phyloP scores from a whole-genome alignment of 164 flowering plant genomes.

The Liquidambar formosana region DNA sequence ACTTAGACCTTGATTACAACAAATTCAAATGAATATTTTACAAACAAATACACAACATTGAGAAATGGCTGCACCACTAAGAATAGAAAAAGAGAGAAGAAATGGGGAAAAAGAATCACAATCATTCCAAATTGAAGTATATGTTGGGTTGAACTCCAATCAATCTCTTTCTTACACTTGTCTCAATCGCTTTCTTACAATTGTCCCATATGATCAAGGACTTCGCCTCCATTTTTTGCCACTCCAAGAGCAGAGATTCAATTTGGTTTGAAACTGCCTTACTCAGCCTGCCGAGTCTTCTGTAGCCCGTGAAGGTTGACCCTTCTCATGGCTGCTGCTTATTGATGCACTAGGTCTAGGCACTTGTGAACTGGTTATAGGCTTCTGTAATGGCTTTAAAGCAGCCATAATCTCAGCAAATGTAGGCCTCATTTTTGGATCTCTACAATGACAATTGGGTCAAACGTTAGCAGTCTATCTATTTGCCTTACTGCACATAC shows the following conservation, averaged over 20 bases:
- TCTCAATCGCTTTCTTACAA: constrained; percentile 1
- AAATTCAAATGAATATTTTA: constrained; percentile 28
- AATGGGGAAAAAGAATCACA: constrained; percentile 26
- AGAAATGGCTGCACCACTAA: constrained; percentile 25
- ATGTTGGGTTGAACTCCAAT: constrained; percentile 26
- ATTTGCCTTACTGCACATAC: neutral
- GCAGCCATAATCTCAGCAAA: constrained; percentile 91
- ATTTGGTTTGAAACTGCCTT: constrained; percentile 2
- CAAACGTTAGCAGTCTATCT: neutral
- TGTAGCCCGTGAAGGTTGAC: constrained; percentile 19
- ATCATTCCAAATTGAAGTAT: constrained; percentile 25
- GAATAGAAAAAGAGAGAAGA: constrained; percentile 15
- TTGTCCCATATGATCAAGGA: constrained; percentile 14
- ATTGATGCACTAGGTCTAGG: constrained; percentile 41
- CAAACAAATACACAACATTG: constrained; percentile 38
- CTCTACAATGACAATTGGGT: constrained; percentile 42
- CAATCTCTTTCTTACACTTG: constrained; percentile 13
- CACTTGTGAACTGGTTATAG: constrained; percentile 50
- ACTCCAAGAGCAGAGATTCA: constrained; percentile 1
- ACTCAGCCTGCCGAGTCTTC: constrained; percentile 24
- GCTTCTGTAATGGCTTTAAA: constrained; percentile 83
- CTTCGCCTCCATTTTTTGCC: constrained; percentile 5
- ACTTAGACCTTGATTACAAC: constrained; percentile 25
- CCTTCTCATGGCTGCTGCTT: constrained; percentile 28
- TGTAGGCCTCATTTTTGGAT: constrained; percentile 82